Percentiles rank a stretch among this genome's conserved stretches.
Evolutionary conservation across 495 filamentous ascomycete genomes (phyloP).

Genomic region (Neurospora sp.): DNA sequence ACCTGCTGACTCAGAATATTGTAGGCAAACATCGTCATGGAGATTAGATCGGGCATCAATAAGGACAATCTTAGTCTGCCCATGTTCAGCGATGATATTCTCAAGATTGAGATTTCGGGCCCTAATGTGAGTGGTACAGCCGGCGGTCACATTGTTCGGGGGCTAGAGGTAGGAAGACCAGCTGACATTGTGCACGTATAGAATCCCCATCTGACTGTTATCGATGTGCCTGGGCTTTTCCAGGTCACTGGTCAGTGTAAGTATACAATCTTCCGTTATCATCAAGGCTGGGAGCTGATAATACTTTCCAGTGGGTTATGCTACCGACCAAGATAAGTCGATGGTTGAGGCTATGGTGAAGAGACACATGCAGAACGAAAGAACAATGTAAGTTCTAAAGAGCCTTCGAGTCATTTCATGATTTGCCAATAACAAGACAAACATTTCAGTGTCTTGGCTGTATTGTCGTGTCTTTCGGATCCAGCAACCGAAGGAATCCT

Average conservation of each 20-base stretch:
- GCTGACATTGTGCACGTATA: background rate
- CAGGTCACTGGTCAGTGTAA: conserved; percentile 3
- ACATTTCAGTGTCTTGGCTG: conserved; percentile 34
- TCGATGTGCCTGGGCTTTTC: conserved; percentile 17
- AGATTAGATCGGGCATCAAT: conserved; percentile 20
- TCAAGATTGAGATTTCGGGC: conserved; percentile 49
- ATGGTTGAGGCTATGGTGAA: conserved; percentile 11
- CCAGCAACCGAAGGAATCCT: conserved; percentile 52
- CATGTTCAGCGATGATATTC: conserved; percentile 47
- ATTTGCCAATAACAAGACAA: background rate
- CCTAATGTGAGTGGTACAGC: conserved; percentile 26
- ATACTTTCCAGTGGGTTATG: background rate
- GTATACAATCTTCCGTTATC: background rate
- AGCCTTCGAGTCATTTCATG: background rate
- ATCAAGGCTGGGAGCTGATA: background rate
- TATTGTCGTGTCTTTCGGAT: conserved; percentile 48
- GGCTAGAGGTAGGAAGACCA: background rate
- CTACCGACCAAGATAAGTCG: conserved; percentile 6
- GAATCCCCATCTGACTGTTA: conserved; percentile 12
- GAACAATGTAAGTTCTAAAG: conserved; percentile 7
- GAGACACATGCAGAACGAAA: conserved; percentile 12
- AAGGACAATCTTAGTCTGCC: conserved; percentile 13
- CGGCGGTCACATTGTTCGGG: background rate
- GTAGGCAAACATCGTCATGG: conserved; percentile 37
- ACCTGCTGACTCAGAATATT: background rate